These are phyloP conservation scores for Trichoderma brevicompactum DNA, from an alignment of 2,329 filamentous ascomycete species.

Conservation along the genomic window DNA sequence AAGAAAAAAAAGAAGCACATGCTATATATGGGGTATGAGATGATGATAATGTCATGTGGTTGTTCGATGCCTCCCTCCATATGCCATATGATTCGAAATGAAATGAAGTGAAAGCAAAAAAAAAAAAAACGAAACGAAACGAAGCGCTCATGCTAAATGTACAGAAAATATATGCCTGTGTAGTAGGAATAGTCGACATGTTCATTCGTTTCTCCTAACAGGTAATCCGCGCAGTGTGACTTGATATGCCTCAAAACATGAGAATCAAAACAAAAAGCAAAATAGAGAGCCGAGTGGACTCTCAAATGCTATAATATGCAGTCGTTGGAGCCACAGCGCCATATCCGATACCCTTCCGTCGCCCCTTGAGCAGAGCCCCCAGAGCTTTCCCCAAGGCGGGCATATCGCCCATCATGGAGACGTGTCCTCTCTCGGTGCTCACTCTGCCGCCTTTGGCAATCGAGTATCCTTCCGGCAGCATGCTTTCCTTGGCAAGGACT, in stretches of 20 bases:
- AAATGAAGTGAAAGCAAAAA: too few species aligned
- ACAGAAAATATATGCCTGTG: not conserved
- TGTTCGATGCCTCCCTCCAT: not conserved
- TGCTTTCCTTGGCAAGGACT: conserved; percentile 80
- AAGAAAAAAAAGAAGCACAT: not conserved
- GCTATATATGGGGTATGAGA: not conserved
- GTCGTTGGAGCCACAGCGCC: not conserved
- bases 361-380: conserved; percentile 67
- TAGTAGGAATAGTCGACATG: not conserved
- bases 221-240: not conserved
- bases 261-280: not conserved
- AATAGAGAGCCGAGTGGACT: not conserved
- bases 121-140: too few species aligned
- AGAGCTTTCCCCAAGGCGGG: conserved; percentile 78
- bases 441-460: conserved; percentile 75
- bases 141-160: not conserved
- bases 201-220: not conserved
- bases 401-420: conserved; percentile 83
- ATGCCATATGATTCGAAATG: not conserved
- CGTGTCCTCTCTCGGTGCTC: conserved; percentile 81
- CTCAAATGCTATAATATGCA: not conserved
- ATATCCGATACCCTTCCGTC: conserved; percentile 71
- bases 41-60: not conserved
- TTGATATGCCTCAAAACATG: not conserved
- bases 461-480: conserved; percentile 80